Evolutionary conservation across 2,329 filamentous ascomycete species (phyloP), one percentile per base, ranked within the genome.

Genomic region (Exophiala aquamarina): DNA sequence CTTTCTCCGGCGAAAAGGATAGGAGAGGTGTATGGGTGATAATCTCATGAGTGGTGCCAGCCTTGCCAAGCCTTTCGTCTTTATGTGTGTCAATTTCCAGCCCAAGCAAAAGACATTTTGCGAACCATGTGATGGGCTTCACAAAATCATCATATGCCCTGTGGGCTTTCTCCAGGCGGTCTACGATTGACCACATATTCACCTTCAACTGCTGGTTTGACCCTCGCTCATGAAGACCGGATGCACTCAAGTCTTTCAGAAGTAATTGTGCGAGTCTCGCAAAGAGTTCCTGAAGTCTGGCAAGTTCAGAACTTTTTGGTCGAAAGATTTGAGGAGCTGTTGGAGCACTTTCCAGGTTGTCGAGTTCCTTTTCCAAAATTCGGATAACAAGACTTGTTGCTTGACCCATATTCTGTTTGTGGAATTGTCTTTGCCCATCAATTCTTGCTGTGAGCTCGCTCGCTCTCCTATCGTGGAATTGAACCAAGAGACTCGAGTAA

Each of bases 131-230:
- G 9, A 89, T 78, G 3, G 89, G 91, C 35, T 80, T 75, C 0
- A 86, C 87, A 58, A 97, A 81, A 62, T 98, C 93, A 51, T 89
- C 87, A 60, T 96, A 97, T 11, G 83, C 82, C 31, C 83, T 78
- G 62, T 90, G 94, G 28, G 82, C 77, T 21, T 79, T 74, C 2
- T 76, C 77, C 6, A 98, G 76, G 35, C 91, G 81, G 44, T 77
- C 72, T 40, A 87, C 80, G 31, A 95, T 80, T 52, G 87, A 82
- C 5, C 73, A 70, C n/a, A 93, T 70, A 48, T 83, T 83, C 29
- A 73, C 70, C 40, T 73, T 74, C 23, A 40, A 35, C 20, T 44
- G 52, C n/a, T 36, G 21, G 15, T 32, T 41, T 19, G 42, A 19
- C 39, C 46, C 46, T 20, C 46, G 41, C 11, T 38, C 29, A n/a